Evolutionary conservation across 73 alveolate species (phyloP).

Genomic region (Stentor coeruleus): DNA sequence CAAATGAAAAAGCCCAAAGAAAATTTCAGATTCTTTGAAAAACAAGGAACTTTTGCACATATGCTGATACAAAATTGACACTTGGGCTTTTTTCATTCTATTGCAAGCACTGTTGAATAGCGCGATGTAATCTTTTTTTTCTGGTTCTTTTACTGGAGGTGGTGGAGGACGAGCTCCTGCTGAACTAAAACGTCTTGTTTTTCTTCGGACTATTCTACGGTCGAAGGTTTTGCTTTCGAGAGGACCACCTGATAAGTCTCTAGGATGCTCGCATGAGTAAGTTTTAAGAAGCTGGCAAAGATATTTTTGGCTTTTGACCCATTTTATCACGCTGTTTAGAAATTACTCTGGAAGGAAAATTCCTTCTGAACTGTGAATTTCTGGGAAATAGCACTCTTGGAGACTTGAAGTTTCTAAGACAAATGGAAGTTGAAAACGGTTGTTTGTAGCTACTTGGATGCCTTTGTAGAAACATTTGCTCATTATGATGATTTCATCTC

Average conservation of each 20-base stretch:
- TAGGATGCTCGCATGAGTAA: not conserved
- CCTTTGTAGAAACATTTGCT: not conserved
- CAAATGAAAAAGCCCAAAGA: not conserved
- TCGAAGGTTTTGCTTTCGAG: not conserved
- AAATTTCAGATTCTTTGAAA: not conserved
- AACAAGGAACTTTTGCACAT: not conserved
- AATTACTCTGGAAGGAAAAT: not conserved
- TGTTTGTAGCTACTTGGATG: not conserved
- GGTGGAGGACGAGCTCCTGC: not conserved
- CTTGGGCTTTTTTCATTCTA: not conserved
- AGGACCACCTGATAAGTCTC: not conserved
- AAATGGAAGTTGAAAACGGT: not conserved
- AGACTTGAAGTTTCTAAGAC: not conserved
- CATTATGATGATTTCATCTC: not conserved
- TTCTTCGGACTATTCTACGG: not conserved
- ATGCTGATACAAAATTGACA: too few relatives aligned
- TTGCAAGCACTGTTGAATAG: not conserved
- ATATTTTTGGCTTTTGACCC: not conserved
- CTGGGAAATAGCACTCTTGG: not conserved
- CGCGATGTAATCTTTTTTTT: not conserved
- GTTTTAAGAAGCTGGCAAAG: not conserved
- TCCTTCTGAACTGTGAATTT: not conserved
- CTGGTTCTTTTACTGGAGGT: not conserved
- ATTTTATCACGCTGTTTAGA: not conserved
- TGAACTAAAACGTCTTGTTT: too few relatives aligned